Conservation (phyloP, 768 basidiomycete species). For the Tricholoma flavovirens region DNA sequence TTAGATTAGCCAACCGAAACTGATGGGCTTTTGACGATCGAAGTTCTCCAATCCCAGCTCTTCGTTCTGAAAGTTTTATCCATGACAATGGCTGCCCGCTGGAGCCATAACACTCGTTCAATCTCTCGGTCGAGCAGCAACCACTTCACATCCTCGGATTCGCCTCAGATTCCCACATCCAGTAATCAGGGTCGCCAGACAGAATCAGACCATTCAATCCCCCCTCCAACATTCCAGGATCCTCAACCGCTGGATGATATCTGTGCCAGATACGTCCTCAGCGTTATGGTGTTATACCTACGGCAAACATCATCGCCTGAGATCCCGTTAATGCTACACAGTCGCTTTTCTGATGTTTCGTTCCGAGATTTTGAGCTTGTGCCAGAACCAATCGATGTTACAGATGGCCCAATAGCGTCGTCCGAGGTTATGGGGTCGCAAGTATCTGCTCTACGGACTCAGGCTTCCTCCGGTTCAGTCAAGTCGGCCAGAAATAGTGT, state of each 20-base stretch:
- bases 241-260: conserved; percentile 73
- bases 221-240: conserved; percentile 49
- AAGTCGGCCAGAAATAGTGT: conserved; percentile 31
- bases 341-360: conserved; percentile 53
- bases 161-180: conserved; percentile 29
- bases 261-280: conserved; percentile 75
- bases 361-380: conserved; percentile 67
- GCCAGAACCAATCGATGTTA: conserved; percentile 30
- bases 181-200: conserved; percentile 29
- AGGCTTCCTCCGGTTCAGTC: conserved; percentile 38
- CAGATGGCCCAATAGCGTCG: conserved; percentile 12
- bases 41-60: conserved; percentile 81
- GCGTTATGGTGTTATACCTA: conserved; percentile 78
- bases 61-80: conserved; percentile 80
- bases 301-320: conserved; percentile 62
- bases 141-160: conserved; percentile 29
- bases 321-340: conserved; percentile 48
- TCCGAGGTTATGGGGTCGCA: conserved; percentile 3
- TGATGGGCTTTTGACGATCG: conserved; percentile 50
- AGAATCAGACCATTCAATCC: conserved; percentile 39
- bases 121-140: conserved; percentile 38
- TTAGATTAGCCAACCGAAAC: conserved; percentile 45
- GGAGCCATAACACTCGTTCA: conserved; percentile 45
- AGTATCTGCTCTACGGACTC: conserved; percentile 28
- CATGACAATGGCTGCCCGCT: conserved; percentile 72